A percentile compares a stretch with the other conserved stretches of the same genome.
Conservation (phyloP, 1,284 basidiomycete species). For the Vanrija sp. region DNA sequence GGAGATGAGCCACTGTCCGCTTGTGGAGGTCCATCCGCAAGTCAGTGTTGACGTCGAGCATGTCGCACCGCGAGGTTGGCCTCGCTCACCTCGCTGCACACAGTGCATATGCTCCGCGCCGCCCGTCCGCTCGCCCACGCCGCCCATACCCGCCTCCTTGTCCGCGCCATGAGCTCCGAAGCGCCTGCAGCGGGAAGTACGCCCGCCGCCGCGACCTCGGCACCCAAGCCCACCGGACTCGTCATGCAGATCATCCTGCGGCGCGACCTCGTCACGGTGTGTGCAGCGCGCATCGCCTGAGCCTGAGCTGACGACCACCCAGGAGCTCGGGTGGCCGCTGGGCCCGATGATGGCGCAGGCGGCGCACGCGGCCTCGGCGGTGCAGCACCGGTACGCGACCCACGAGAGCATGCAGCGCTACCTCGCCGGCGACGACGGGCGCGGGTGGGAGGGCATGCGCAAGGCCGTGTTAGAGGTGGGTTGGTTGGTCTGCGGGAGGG, state of each 20-base stretch:
- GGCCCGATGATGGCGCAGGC: constrained; percentile 54
- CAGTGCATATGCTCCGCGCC: no score
- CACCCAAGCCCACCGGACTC: constrained; percentile 29
- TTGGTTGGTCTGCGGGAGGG: not conserved
- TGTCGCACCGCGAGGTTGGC: no score
- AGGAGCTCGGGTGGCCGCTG: constrained; percentile 48
- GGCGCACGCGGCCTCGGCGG: constrained; percentile 52
- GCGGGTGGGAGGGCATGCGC: constrained; percentile 42
- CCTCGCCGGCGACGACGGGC: constrained; percentile 31
- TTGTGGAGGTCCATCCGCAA: not conserved
- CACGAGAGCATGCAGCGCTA: constrained; percentile 40
- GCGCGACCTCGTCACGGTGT: constrained; percentile 41
- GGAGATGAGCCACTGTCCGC: not conserved
- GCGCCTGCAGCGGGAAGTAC: not conserved
- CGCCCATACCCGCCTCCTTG: no score
- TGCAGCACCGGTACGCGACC: constrained; percentile 34
- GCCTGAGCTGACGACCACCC: not conserved
- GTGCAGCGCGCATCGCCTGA: not conserved
- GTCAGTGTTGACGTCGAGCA: no score
- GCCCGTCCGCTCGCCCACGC: no score
- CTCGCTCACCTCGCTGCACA: no score
- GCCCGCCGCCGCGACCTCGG: not conserved
- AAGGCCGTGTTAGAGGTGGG: constrained; percentile 44
- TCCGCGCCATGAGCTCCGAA: not conserved
- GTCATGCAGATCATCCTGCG: constrained; percentile 50